Evolutionary conservation across 2,329 filamentous ascomycete species (phyloP).

Genomic region (Periconia macrospinosa): DNA sequence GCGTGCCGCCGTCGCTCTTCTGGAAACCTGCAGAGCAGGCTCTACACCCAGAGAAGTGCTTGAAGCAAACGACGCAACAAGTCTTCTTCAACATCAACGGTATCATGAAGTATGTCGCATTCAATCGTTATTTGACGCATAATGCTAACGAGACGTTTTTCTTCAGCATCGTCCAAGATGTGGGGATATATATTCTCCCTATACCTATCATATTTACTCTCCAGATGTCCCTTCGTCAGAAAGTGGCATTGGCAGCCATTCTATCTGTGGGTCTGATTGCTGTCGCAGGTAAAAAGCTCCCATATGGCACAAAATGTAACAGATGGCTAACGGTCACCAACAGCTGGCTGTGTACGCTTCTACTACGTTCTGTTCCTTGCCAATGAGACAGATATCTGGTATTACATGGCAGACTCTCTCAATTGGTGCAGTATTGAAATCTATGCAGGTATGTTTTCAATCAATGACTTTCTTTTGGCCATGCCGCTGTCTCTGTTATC

Average conservation of each 20-base stretch:
- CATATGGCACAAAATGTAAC: not conserved
- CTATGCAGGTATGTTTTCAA: conserved; percentile 5
- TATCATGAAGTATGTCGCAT: conserved; percentile 5
- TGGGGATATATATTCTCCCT: conserved; percentile 2
- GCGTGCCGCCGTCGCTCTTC: conserved; percentile 7
- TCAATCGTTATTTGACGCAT: not conserved
- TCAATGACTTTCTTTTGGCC: not conserved
- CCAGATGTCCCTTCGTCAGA: conserved; percentile 6
- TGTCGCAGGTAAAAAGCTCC: conserved; percentile 3
- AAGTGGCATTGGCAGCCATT: conserved; percentile 2
- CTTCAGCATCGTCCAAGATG: conserved; percentile 7
- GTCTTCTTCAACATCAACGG: conserved; percentile 8
- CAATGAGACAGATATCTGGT: conserved; percentile 7
- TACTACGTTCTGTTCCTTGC: conserved; percentile 10
- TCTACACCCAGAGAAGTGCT: conserved; percentile 4
- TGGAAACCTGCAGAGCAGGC: conserved; percentile 2
- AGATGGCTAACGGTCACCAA: not conserved
- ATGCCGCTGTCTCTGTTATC: not conserved
- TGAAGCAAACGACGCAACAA: conserved; percentile 6
- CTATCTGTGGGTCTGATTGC: conserved; percentile 7
- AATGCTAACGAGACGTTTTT: not conserved
- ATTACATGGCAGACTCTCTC: conserved; percentile 9
- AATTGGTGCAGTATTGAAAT: conserved; percentile 11
- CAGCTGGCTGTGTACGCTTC: conserved; percentile 8
- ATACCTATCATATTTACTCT: conserved; percentile 6